Conservation (phyloP, 2,329 filamentous ascomycete species). For the Chrysoporthe puriensis region DNA sequence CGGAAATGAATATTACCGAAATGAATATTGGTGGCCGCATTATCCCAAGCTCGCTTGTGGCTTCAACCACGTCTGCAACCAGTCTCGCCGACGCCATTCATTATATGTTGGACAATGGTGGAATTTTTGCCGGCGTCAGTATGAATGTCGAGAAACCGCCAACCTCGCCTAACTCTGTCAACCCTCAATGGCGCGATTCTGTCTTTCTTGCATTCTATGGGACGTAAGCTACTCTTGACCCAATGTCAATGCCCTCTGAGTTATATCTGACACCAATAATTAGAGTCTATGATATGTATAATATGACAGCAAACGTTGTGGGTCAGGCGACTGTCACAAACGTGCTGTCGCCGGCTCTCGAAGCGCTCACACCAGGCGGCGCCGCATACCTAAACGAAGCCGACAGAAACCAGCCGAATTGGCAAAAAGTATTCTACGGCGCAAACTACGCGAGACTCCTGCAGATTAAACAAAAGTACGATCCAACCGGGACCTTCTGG, state of each 20-base stretch:
- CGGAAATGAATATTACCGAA: constrained; percentile 7
- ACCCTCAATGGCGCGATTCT: constrained; percentile 15
- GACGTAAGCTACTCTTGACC: background rate
- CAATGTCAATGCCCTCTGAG: too few relatives aligned
- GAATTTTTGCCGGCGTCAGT: constrained; percentile 6
- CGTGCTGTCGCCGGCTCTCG: constrained; percentile 25
- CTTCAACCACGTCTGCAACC: background rate
- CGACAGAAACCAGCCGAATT: constrained; percentile 13
- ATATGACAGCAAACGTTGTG: constrained; percentile 7
- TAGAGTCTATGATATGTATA: constrained; percentile 10
- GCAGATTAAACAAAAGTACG: constrained; percentile 47
- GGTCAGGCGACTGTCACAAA: constrained; percentile 16
- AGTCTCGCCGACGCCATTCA: background rate
- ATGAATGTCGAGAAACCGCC: background rate
- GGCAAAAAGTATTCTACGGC: constrained; percentile 22
- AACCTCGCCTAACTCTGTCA: constrained; percentile 1
- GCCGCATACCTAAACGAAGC: constrained; percentile 27
- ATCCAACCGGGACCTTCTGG: constrained; percentile 44
- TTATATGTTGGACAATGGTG: background rate
- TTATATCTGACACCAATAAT: background rate
- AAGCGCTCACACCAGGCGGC: constrained; percentile 25
- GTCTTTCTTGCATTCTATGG: constrained; percentile 15
- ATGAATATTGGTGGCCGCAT: constrained; percentile 16
- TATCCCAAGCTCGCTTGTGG: constrained; percentile 3
- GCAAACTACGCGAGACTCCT: constrained; percentile 31